Evolutionary conservation across 192 early-diverging fungal genomes (phyloP).

Genomic region (Entomortierella parvispora): DNA sequence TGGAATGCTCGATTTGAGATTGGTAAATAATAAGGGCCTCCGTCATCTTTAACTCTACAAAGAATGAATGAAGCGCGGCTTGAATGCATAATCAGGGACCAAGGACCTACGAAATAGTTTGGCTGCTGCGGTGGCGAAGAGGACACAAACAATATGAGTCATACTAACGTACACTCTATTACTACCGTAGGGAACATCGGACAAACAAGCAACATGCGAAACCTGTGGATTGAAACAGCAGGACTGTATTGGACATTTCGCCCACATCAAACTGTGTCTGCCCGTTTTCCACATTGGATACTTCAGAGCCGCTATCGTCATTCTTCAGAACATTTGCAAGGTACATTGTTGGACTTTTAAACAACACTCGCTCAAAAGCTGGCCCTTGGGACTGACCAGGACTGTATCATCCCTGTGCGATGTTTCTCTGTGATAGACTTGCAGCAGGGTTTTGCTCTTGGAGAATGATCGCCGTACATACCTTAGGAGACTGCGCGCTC

Average conservation of each 20-base stretch:
- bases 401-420: too few species aligned
- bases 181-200: conserved; percentile 75
- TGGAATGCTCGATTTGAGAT: conserved; percentile 90
- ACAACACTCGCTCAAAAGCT: not conserved
- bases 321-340: conserved; percentile 98
- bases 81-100: too few species aligned
- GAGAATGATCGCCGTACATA: conserved; percentile 79
- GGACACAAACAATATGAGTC: conserved; percentile 20
- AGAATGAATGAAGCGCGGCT: too few species aligned
- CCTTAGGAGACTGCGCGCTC: conserved; percentile 74
- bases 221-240: conserved; percentile 89
- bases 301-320: conserved; percentile 87
- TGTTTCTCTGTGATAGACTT: conserved; percentile 66
- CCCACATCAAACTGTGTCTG: conserved; percentile 89
- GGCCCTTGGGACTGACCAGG: too few species aligned
- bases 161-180: not conserved
- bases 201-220: conserved; percentile 85
- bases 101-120: too few species aligned
- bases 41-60: not conserved
- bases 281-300: conserved; percentile 99
- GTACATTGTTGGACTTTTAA: conserved; percentile 50
- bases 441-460: conserved; percentile 87
- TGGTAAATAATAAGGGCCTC: conserved; percentile 74
- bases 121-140: conserved; percentile 19
- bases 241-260: conserved; percentile 98